Percentiles rank a stretch among this genome's conserved stretches.
These are phyloP conservation scores for Tolypocladium nubicola DNA, from an alignment of 2,329 filamentous ascomycete genomes.

Conservation along the genomic window DNA sequence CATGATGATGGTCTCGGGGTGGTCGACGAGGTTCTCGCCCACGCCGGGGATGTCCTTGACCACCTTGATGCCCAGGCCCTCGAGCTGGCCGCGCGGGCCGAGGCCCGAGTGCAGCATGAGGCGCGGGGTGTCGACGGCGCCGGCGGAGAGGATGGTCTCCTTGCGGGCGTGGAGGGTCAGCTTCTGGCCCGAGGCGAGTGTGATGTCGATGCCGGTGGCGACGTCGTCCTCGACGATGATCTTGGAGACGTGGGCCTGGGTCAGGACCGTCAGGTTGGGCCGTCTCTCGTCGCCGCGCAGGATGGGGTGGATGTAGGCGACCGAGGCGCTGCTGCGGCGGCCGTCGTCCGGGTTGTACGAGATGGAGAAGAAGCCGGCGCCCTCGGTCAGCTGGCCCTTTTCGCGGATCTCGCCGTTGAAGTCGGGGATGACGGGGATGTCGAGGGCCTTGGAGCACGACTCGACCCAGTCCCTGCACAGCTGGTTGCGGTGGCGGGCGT, in stretches of 20 bases:
- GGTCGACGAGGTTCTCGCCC: constrained; percentile 51
- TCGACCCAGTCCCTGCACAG: constrained; percentile 84
- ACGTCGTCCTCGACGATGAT: constrained; percentile 60
- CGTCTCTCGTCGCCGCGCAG: constrained; percentile 72
- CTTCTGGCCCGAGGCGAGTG: constrained; percentile 39
- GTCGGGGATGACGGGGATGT: constrained; percentile 72
- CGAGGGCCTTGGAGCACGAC: constrained; percentile 66
- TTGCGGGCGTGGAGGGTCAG: constrained; percentile 52
- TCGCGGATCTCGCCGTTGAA: constrained; percentile 77
- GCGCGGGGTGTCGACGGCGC: constrained; percentile 72
- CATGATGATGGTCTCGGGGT: constrained; percentile 50
- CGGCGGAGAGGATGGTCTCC: constrained; percentile 73
- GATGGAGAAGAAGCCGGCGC: constrained; percentile 84
- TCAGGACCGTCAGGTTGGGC: constrained; percentile 76
- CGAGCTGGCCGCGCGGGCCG: constrained; percentile 42
- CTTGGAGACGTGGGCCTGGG: constrained; percentile 78
- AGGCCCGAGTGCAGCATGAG: constrained; percentile 48
- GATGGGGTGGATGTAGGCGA: constrained; percentile 89
- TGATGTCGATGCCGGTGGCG: constrained; percentile 65
- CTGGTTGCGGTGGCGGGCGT: constrained; percentile 77
- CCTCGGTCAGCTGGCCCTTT: constrained; percentile 61
- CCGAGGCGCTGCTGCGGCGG: constrained; percentile 72
- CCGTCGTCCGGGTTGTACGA: constrained; percentile 87
- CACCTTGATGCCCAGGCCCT: constrained; percentile 41
- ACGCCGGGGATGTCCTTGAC: constrained; percentile 48